A percentile compares a stretch with the other conserved stretches of the same genome.
These are phyloP conservation scores for Pterulicium gracile DNA, from an alignment of 1,284 basidiomycete genomes.

Conservation along the genomic window DNA sequence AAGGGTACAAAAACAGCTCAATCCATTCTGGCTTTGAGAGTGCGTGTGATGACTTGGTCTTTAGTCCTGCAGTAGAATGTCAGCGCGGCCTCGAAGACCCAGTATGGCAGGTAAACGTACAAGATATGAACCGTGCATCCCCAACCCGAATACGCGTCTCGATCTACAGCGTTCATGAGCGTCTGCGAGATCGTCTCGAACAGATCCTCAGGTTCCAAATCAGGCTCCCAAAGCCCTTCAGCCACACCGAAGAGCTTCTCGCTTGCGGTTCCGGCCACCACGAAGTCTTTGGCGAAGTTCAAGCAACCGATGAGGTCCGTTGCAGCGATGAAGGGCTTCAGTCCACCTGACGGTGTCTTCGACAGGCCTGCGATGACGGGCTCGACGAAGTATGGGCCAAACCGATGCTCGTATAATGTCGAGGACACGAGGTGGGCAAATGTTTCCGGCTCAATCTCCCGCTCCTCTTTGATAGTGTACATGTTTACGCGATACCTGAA, in stretches of 20 bases:
- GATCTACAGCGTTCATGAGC: conserved; percentile 88
- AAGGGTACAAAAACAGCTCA: conserved; percentile 28
- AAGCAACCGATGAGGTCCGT: conserved; percentile 96
- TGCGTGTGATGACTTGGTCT: conserved; percentile 78
- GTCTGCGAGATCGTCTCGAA: conserved; percentile 99
- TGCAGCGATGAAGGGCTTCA: conserved; percentile 92
- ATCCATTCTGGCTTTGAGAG: conserved; percentile 87
- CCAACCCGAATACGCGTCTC: conserved; percentile 97
- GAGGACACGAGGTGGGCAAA: conserved; percentile 95
- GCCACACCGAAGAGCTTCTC: conserved; percentile 95
- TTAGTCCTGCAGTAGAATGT: conserved; percentile 50
- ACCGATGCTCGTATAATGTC: conserved; percentile 95
- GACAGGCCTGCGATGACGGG: conserved; percentile 92
- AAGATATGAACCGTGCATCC: conserved; percentile 93
- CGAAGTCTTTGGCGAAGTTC: conserved; percentile 94
- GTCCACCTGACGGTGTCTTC: conserved; percentile 60
- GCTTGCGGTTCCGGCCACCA: conserved; percentile 90
- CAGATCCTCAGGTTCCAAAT: conserved; percentile 91
- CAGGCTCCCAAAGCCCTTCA: conserved; percentile 97
- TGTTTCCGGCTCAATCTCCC: conserved; percentile 92
- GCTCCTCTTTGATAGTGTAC: conserved; percentile 99
- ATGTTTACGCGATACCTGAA: conserved; percentile 96
- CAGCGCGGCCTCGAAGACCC: conserved; percentile 1
- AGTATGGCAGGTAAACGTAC: conserved; percentile 41
- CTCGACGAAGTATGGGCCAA: conserved; percentile 96